Conservation (phyloP, 2,329 filamentous ascomycete species). For the Cercospora zeae-maydis region DNA sequence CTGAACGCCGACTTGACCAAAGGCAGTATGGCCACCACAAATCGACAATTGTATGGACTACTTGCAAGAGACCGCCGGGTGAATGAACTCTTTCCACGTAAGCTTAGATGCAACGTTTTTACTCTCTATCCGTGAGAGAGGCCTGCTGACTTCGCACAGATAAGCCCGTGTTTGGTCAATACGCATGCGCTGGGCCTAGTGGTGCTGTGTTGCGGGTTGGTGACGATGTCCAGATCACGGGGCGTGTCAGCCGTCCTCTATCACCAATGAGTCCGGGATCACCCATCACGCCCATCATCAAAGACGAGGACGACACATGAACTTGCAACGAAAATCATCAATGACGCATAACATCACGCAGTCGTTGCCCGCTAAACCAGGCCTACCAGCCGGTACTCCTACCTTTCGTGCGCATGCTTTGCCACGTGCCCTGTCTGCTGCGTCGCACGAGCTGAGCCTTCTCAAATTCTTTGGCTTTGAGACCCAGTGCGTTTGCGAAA, state of each 20-base stretch:
- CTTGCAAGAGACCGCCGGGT: slow-evolving; percentile 34
- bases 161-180: slow-evolving; percentile 37
- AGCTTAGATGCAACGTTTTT: slow-evolving; percentile 6
- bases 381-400: background rate
- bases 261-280: slow-evolving; percentile 44
- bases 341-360: background rate
- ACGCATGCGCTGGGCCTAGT: slow-evolving; percentile 36
- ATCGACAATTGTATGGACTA: slow-evolving; percentile 34
- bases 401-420: background rate
- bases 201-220: slow-evolving; percentile 34
- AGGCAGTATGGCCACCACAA: slow-evolving; percentile 35
- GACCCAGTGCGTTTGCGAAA: background rate
- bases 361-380: background rate
- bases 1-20: slow-evolving; percentile 34
- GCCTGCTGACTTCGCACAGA: slow-evolving; percentile 23
- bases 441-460: background rate
- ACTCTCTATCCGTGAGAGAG: background rate
- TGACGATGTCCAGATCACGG: slow-evolving; percentile 34
- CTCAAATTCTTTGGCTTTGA: background rate
- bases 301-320: slow-evolving; percentile 9
- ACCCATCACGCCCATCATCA: slow-evolving; percentile 16
- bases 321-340: background rate
- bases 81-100: slow-evolving; percentile 35
- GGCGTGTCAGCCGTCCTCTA: slow-evolving; percentile 21
- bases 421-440: background rate